Percentiles rank a stretch among this genome's conserved stretches.
These are phyloP conservation scores for Penicillium sp. DNA, from an alignment of 2,329 filamentous ascomycete species.

Conservation along the genomic window DNA sequence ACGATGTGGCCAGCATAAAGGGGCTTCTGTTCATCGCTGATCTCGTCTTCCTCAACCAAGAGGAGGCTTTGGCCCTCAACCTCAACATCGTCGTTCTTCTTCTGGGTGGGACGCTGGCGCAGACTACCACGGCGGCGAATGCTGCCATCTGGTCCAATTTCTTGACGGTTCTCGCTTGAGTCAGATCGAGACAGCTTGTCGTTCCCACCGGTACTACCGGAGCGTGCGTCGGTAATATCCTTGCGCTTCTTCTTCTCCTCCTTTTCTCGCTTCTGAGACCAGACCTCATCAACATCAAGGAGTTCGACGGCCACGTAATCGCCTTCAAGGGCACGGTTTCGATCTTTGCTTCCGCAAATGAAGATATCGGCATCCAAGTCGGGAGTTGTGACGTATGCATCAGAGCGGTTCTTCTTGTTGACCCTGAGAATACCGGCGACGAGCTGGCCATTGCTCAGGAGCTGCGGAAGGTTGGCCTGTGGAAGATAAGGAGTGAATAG, in stretches of 20 bases:
- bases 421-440: conserved; percentile 96
- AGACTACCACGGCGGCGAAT: conserved; percentile 92
- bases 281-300: conserved; percentile 96
- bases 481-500: conserved; percentile 97
- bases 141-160: conserved; percentile 73
- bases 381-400: conserved; percentile 93
- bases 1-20: conserved; percentile 97
- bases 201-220: conserved; percentile 73
- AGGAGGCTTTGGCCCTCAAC: conserved; percentile 97
- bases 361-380: conserved; percentile 98
- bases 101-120: conserved; percentile 94
- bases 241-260: conserved; percentile 99
- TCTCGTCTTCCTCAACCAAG: conserved; percentile 96
- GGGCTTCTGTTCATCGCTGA: conserved; percentile 97
- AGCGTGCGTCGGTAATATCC: conserved; percentile 91
- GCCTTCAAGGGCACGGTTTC: conserved; percentile 94
- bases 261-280: conserved; percentile 98
- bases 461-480: conserved; percentile 87
- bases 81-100: conserved; percentile 99
- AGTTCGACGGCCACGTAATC: conserved; percentile 95
- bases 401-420: conserved; percentile 99
- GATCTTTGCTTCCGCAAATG: conserved; percentile 98
- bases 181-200: conserved; percentile 64
- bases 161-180: conserved; percentile 66
- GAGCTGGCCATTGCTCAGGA: conserved; percentile 88